phyloP scores from a whole-genome alignment of 164 flowering plant genomes.

The Tetrastigma voinierianum region DNA sequence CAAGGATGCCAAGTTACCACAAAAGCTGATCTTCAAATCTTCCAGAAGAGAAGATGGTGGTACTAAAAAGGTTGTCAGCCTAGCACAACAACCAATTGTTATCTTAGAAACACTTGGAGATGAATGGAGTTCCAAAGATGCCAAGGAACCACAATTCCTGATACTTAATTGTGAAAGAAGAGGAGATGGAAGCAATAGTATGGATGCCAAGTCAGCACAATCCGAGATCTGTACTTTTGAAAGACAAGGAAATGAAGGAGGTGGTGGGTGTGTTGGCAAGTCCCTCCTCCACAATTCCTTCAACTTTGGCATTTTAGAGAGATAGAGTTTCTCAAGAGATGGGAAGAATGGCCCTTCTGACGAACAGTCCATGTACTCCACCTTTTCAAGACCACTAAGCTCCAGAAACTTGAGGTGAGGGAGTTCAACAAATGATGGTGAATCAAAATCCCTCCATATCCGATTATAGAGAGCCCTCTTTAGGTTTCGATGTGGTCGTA shows the following conservation, averaged over 20 bases:
- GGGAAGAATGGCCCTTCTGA: conserved; percentile 1
- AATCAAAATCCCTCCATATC: not conserved
- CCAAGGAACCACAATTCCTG: not conserved
- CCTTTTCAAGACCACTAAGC: not conserved
- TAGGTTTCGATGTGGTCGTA: not conserved
- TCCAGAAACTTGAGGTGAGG: not conserved
- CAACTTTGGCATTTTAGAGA: not conserved
- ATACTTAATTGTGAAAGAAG: not conserved
- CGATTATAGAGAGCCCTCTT: no score
- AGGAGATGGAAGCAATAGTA: not conserved
- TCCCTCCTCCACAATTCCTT: not conserved
- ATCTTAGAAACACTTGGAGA: not conserved
- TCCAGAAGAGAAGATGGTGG: no score
- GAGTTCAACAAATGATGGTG: not conserved
- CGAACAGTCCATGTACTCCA: not conserved
- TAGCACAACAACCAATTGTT: no score
- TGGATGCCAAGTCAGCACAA: not conserved
- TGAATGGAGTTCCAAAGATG: not conserved
- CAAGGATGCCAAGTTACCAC: no score
- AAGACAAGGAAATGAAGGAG: no score
- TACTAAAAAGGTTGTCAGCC: no score
- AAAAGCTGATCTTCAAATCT: no score
- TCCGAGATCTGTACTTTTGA: fast-evolving
- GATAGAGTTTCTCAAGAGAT: not conserved
- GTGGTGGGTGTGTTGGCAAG: not conserved